Conservation (phyloP, 2,329 filamentous ascomycete genomes). For the Leptosphaerulina australis region DNA sequence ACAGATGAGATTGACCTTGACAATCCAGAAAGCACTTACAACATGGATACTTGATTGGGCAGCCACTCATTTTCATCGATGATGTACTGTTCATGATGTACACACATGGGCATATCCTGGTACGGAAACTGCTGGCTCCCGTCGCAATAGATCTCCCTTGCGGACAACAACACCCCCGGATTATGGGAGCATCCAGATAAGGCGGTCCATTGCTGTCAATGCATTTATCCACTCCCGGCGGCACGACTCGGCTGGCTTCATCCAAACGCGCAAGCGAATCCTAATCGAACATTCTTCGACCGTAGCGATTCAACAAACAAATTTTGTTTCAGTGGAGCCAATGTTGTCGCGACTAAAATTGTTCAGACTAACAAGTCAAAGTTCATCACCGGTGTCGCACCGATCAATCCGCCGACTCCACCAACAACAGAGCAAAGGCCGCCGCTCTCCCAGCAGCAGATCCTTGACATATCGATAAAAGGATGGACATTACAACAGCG, state of each 20-base stretch:
- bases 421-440: slow-evolving; percentile 13
- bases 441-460: slow-evolving; percentile 13
- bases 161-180: neutral
- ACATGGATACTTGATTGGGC: neutral
- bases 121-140: neutral
- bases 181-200: neutral
- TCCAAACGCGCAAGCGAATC: slow-evolving; percentile 12
- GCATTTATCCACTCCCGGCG: slow-evolving; percentile 11
- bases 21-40: neutral
- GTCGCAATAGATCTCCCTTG: neutral
- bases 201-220: slow-evolving; percentile 8
- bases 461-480: slow-evolving; percentile 24
- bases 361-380: slow-evolving; percentile 17
- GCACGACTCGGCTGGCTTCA: slow-evolving; percentile 11
- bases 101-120: neutral
- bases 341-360: slow-evolving; percentile 14
- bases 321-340: slow-evolving; percentile 19
- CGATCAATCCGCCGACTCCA: slow-evolving; percentile 21
- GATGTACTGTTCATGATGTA: neutral
- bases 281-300: slow-evolving; percentile 17
- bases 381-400: slow-evolving; percentile 24
- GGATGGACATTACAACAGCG: slow-evolving; percentile 13
- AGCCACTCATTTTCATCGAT: neutral
- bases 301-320: slow-evolving; percentile 13
- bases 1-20: neutral